Evolutionary conservation across 2,329 filamentous ascomycete species (phyloP).

Genomic region (Colletotrichum navitas): DNA sequence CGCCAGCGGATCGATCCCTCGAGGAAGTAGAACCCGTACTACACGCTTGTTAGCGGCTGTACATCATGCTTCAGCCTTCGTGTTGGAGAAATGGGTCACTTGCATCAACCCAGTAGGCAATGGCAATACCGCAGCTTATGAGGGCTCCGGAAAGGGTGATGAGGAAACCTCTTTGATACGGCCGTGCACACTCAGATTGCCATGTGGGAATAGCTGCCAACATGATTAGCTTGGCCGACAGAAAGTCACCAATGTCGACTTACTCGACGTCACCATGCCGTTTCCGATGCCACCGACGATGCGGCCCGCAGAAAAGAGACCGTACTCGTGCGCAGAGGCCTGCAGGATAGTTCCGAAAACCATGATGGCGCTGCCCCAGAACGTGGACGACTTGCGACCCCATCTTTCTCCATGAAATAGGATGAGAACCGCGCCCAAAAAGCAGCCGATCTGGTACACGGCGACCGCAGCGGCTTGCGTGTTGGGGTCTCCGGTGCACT

Average conservation of each 20-base stretch:
- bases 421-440: slow-evolving; percentile 48
- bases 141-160: slow-evolving; percentile 48
- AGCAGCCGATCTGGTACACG: slow-evolving; percentile 49
- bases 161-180: slow-evolving; percentile 47
- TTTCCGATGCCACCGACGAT: slow-evolving; percentile 48
- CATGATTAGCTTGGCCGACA: background rate
- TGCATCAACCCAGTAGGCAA: slow-evolving; percentile 49
- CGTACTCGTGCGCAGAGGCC: slow-evolving; percentile 45
- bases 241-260: background rate
- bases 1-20: slow-evolving; percentile 50
- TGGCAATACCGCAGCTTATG: slow-evolving; percentile 49
- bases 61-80: fast-evolving
- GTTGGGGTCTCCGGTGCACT: slow-evolving; percentile 47
- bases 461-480: slow-evolving; percentile 49
- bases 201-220: slow-evolving; percentile 47
- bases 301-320: slow-evolving; percentile 46
- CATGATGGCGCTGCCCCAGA: slow-evolving; percentile 51
- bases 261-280: slow-evolving; percentile 48
- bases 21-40: slow-evolving; percentile 50
- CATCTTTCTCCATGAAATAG: slow-evolving; percentile 49
- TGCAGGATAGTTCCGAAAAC: slow-evolving; percentile 48
- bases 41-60: background rate
- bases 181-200: slow-evolving; percentile 49
- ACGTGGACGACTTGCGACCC: slow-evolving; percentile 50
- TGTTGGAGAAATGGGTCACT: background rate